Evolutionary conservation across 2,329 filamentous ascomycete species (phyloP).

Genomic region (Alternaria novae-zelandiae): DNA sequence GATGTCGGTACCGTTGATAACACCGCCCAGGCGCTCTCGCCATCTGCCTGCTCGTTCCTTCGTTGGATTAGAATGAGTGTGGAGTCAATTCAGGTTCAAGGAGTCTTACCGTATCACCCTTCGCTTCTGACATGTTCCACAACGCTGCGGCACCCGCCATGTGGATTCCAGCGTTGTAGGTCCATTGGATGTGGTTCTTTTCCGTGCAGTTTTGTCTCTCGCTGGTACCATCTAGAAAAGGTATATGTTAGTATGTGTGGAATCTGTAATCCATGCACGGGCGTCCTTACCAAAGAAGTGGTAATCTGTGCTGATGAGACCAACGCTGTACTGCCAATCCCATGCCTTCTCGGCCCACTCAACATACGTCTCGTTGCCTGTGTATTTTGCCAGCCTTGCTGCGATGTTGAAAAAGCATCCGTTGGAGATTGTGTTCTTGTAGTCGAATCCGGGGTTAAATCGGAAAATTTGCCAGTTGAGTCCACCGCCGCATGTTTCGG

Average conservation of each 20-base stretch:
- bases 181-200: slow-evolving; percentile 54
- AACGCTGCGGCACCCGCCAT: slow-evolving; percentile 54
- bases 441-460: slow-evolving; percentile 75
- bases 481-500: slow-evolving; percentile 69
- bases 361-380: slow-evolving; percentile 58
- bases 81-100: too few species aligned
- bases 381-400: slow-evolving; percentile 72
- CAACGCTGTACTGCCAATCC: slow-evolving; percentile 58
- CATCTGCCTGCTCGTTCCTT: slow-evolving; percentile 28
- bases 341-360: slow-evolving; percentile 70
- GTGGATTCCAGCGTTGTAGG: slow-evolving; percentile 54
- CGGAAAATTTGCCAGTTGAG: slow-evolving; percentile 74
- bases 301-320: slow-evolving; percentile 56
- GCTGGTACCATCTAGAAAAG: slow-evolving; percentile 44
- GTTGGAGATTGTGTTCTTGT: slow-evolving; percentile 81
- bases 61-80: neutral
- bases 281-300: slow-evolving; percentile 45
- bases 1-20: slow-evolving; percentile 47
- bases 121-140: slow-evolving; percentile 53
- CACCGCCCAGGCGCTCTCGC: slow-evolving; percentile 31
- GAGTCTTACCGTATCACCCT: slow-evolving; percentile 28
- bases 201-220: slow-evolving; percentile 52
- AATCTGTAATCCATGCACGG: neutral
- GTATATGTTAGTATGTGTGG: neutral
- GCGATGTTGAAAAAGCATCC: slow-evolving; percentile 80